Evolutionary conservation across 75 land plant species (phyloP).

Genomic region (Ceratopteris richardii): DNA sequence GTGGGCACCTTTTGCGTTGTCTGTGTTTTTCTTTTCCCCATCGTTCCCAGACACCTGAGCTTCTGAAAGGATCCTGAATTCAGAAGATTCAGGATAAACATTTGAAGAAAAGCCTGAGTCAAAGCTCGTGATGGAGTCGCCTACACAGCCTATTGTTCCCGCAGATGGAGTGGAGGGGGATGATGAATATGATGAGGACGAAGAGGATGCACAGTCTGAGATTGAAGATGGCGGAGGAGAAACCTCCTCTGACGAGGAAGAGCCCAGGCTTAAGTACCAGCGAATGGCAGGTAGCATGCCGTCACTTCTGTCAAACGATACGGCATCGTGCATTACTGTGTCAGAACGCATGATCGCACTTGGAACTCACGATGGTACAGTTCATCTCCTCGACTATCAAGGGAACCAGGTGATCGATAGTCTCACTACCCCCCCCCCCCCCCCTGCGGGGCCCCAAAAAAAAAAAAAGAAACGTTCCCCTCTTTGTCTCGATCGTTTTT

Average conservation of each 20-base stretch:
- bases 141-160: not conserved
- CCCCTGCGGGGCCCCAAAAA: no score
- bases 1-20: no score
- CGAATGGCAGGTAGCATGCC: constrained; percentile 86
- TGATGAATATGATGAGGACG: constrained; percentile 34
- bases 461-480: no score
- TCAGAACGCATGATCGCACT: constrained; percentile 75
- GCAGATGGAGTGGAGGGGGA: constrained; percentile 49
- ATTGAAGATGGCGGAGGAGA: constrained; percentile 38
- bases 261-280: constrained; percentile 90
- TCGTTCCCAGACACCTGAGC: no score
- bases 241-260: constrained; percentile 72
- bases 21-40: no score
- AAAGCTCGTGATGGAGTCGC: no score
- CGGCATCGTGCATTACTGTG: constrained; percentile 62
- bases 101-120: no score
- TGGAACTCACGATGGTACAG: constrained; percentile 61
- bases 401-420: constrained; percentile 82
- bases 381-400: constrained; percentile 59
- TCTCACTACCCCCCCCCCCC: no score
- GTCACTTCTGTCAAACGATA: constrained; percentile 52
- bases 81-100: no score
- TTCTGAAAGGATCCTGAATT: no score
- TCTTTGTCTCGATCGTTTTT: no score
- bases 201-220: constrained; percentile 50